phyloP scores from a whole-genome alignment of 2,329 filamentous ascomycete species.

The Ilyonectria sp. region DNA sequence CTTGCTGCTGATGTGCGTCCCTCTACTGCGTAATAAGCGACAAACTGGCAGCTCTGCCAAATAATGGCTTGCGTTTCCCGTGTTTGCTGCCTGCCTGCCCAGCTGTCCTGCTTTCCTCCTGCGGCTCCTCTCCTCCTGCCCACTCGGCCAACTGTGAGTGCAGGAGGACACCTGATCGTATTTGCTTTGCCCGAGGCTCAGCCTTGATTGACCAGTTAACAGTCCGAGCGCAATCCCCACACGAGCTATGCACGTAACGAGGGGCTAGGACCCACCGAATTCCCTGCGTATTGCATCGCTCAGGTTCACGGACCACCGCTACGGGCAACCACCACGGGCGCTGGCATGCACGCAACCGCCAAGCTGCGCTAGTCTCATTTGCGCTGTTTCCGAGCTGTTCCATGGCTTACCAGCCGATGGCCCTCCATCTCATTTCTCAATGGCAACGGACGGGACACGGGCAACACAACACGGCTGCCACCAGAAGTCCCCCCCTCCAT shows the following conservation, averaged over 20 bases:
- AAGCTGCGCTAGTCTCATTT: constrained; percentile 30
- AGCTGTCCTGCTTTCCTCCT: background rate
- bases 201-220: constrained; percentile 30
- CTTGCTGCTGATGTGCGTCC: background rate
- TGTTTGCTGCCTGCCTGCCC: constrained; percentile 1
- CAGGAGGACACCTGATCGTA: constrained; percentile 32
- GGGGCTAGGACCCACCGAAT: constrained; percentile 11
- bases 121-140: background rate
- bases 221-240: constrained; percentile 41
- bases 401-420: constrained; percentile 24
- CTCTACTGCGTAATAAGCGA: background rate
- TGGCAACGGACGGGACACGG: constrained; percentile 7
- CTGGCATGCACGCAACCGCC: constrained; percentile 36
- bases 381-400: constrained; percentile 32
- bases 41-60: background rate
- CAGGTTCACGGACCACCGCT: constrained; percentile 26
- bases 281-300: constrained; percentile 25
- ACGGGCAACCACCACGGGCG: constrained; percentile 31
- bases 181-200: constrained; percentile 33
- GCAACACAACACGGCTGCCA: background rate
- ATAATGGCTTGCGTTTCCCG: background rate
- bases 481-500: constrained; percentile 5
- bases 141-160: constrained; percentile 17
- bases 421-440: constrained; percentile 22
- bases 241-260: constrained; percentile 35